Base-by-base conservation (phyloP, 257 asterid species). In the Solanum commersonii region DNA sequence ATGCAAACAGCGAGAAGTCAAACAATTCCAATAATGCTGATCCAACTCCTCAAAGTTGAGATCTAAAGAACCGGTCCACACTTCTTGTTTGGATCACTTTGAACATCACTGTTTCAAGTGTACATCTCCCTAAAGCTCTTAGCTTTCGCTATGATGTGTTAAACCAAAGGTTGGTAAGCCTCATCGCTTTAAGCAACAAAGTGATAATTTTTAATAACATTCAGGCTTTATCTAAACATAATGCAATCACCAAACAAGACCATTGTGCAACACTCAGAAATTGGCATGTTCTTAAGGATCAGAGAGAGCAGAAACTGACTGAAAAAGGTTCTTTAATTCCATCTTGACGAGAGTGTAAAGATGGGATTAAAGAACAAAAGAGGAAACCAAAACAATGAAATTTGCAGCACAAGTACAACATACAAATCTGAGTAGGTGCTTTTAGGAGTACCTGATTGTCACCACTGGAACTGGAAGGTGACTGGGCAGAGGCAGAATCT, bases 391-490 rank as follows among this genome's bases (percentile, higher is more conserved):
- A 31, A 31, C 67, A 49, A 82, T 31, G 29, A 31, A 49, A 49
- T 82, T 82, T 49, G 86, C 86, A 18, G 86, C 86, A 82, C 40
- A 10, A 5, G 70, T 18, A 82, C 3, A 44, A 81, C 12, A 1
- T 23, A 3, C 2, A 31, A 18, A 49, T 5, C 18, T 18, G 35
- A 12, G 29, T 18, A 82, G 70, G n/a, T 49, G 29, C 60, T 82
- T 82, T 49, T 49, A 49, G 42, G 42, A 49, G 87, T 90, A 95
- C 98, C 98, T 92, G 97, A 91, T 94, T 92, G 88, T 94, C 96
- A 77, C 96, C 98, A 73, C 89, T 93, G 92, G 97, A 95, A 91
- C 97, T 93, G 52, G 98, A 94, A 71, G 96, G 96, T 89, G 98
- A 94, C 88, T 91, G 97, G 2, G 96, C 94, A 88, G 98, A 95